Evolutionary conservation across 2,329 filamentous ascomycete species (phyloP), one percentile per base, ranked within the genome.

Genomic region (Diplocarpon rosae): DNA sequence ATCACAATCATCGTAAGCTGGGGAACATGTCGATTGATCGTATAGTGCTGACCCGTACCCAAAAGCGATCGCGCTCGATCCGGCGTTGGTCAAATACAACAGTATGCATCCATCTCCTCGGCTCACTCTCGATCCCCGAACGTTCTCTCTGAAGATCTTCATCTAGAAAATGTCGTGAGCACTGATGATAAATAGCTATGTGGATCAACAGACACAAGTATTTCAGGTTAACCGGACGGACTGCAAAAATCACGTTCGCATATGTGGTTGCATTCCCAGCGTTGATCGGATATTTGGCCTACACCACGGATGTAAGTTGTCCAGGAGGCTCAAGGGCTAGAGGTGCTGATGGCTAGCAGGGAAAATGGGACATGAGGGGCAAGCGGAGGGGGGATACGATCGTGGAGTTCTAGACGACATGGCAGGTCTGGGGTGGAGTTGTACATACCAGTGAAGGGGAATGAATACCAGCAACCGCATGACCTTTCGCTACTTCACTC

Each of bases 181-280:
- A 51, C 43, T 48, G 36, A 51, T 39, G 6, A 20, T 13, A 31
- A 31, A 12, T 59, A 95, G 89, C 83, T 64, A 85, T 95, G 79
- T 78, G 75, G 60, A 71, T 76, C 60, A 87, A 85, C 71, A 83
- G 92, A 55, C 83, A 89, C 76, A 87, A 87, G 69, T 95, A 86
- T 76, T 98, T 96, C 76, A 78, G 87, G 66, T 96, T 87, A 86
- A 96, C 84, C 30, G 76, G 79, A 42, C 75, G 84, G 60, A 94
- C 87, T 37, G 87, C 86, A 27, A 79, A 77, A 69, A 66, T 95
- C 59, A 80, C 82, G 4, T 78, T 95, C 62, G 71, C 82, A 52
- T 95, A 90, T 66, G 75, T 83, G 47, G 69, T 80, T 29, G 69
- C 81, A 43, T 75, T 95, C 35, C 92, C 92, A 7, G 65, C 69